These are phyloP conservation scores for Fomitiporia mediterranea DNA, from an alignment of 1,284 basidiomycete species.

Conservation along the genomic window DNA sequence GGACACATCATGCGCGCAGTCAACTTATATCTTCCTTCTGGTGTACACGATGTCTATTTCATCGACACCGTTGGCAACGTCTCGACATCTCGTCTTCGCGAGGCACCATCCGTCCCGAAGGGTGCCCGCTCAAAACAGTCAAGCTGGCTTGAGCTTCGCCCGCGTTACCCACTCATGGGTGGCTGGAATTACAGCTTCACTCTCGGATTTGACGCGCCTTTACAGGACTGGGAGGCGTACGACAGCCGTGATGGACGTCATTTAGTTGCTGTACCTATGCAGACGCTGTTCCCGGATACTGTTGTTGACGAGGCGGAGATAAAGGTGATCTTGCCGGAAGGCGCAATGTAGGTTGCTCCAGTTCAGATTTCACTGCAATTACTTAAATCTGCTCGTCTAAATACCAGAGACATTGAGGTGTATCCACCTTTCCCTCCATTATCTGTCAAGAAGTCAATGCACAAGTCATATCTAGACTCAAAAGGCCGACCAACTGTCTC, in stretches of 20 bases:
- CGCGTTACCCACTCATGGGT: slow-evolving; percentile 91
- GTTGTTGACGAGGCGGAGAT: slow-evolving; percentile 81
- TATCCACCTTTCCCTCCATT: slow-evolving; percentile 75
- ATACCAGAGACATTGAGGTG: slow-evolving; percentile 68
- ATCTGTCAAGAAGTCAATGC: slow-evolving; percentile 53
- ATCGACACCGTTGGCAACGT: slow-evolving; percentile 95
- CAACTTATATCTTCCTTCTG: slow-evolving; percentile 74
- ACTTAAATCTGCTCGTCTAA: slow-evolving; percentile 5
- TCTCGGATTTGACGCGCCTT: slow-evolving; percentile 86
- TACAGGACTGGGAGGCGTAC: slow-evolving; percentile 68
- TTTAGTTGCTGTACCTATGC: slow-evolving; percentile 79
- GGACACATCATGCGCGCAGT: slow-evolving; percentile 72
- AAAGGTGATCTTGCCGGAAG: slow-evolving; percentile 87
- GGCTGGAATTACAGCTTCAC: slow-evolving; percentile 98
- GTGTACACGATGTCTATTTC: slow-evolving; percentile 80
- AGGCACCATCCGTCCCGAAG: slow-evolving; percentile 56
- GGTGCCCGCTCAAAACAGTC: slow-evolving; percentile 46
- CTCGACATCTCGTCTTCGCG: slow-evolving; percentile 85
- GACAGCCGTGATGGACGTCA: slow-evolving; percentile 57
- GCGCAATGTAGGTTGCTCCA: slow-evolving; percentile 69
- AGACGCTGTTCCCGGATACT: slow-evolving; percentile 77
- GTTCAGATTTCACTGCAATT: slow-evolving; percentile 12
- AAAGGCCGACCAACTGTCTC: slow-evolving; percentile 78
- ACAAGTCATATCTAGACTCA: slow-evolving; percentile 92
- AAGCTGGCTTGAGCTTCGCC: slow-evolving; percentile 75